These are phyloP conservation scores for Plasmodium sp. DNA, from an alignment of 169 alveolate species.

Conservation along the genomic window DNA sequence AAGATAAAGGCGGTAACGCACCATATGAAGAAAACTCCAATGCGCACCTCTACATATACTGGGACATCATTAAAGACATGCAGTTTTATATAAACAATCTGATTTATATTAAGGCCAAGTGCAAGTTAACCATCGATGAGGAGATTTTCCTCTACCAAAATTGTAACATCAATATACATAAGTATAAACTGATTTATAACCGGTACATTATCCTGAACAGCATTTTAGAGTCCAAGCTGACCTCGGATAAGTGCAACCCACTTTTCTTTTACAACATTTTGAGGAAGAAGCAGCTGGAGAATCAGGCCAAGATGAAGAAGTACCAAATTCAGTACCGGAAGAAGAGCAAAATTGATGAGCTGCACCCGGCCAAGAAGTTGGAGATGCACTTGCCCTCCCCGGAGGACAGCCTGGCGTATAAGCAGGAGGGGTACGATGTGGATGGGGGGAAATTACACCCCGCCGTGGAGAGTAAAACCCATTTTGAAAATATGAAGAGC, in stretches of 20 bases:
- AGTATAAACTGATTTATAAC: conserved; percentile 54
- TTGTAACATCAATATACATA: conserved; percentile 70
- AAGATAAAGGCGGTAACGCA: not conserved
- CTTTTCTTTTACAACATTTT: conserved; percentile 65
- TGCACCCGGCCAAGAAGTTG: not conserved
- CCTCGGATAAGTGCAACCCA: conserved; percentile 29
- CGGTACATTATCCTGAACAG: conserved; percentile 56
- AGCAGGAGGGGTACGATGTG: not conserved
- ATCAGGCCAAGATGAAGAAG: conserved; percentile 37
- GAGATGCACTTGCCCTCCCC: not conserved
- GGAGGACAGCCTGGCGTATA: not conserved
- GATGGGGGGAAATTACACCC: not conserved
- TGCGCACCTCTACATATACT: conserved; percentile 16
- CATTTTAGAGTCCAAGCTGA: conserved; percentile 32
- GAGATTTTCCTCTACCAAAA: conserved; percentile 70
- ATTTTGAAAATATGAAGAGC: not conserved
- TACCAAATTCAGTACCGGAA: conserved; percentile 36
- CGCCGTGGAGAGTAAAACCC: not conserved
- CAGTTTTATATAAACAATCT: conserved; percentile 66
- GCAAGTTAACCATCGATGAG: conserved; percentile 72
- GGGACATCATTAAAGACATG: conserved; percentile 71
- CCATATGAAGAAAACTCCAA: not conserved
- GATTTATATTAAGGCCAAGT: conserved; percentile 57
- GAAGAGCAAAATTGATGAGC: not conserved
- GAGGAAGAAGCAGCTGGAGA: conserved; percentile 58